Evolutionary conservation across 2,329 filamentous ascomycete species (phyloP).

Genomic region (Aspergillus tubingensis): DNA sequence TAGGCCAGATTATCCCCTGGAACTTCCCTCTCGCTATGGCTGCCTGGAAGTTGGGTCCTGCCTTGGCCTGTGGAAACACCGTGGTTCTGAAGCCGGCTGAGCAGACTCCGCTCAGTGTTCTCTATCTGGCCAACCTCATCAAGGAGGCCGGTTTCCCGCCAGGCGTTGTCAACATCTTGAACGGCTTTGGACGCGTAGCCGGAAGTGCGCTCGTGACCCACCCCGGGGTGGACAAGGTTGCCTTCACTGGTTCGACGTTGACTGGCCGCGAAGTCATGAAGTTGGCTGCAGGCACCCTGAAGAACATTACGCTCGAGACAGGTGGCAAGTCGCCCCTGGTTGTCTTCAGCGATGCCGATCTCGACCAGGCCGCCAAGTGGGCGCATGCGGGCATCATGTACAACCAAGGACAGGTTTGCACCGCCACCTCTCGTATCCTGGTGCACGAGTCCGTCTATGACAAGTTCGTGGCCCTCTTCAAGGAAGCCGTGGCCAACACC

Average conservation of each 20-base stretch:
- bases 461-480: constrained; percentile 35
- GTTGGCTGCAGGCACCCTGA: constrained; percentile 37
- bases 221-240: constrained; percentile 38
- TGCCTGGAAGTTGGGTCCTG: constrained; percentile 45
- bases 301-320: constrained; percentile 44
- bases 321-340: constrained; percentile 68
- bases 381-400: constrained; percentile 58
- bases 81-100: constrained; percentile 39
- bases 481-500: constrained; percentile 32
- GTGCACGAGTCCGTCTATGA: constrained; percentile 56
- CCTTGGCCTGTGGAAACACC: constrained; percentile 38
- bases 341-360: constrained; percentile 66
- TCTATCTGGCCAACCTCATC: constrained; percentile 37
- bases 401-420: constrained; percentile 41
- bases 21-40: constrained; percentile 83
- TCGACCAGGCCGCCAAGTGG: constrained; percentile 71
- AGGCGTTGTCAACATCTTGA: constrained; percentile 38
- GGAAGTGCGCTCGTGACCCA: constrained; percentile 35
- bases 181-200: constrained; percentile 34
- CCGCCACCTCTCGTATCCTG: constrained; percentile 49
- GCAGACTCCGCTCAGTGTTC: constrained; percentile 37
- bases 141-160: constrained; percentile 39
- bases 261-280: constrained; percentile 41
- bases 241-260: constrained; percentile 37
- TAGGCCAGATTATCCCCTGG: constrained; percentile 87